Evolutionary conservation across 2,329 filamentous ascomycete species (phyloP).

Genomic region (Pseudogymnoascus sp.): DNA sequence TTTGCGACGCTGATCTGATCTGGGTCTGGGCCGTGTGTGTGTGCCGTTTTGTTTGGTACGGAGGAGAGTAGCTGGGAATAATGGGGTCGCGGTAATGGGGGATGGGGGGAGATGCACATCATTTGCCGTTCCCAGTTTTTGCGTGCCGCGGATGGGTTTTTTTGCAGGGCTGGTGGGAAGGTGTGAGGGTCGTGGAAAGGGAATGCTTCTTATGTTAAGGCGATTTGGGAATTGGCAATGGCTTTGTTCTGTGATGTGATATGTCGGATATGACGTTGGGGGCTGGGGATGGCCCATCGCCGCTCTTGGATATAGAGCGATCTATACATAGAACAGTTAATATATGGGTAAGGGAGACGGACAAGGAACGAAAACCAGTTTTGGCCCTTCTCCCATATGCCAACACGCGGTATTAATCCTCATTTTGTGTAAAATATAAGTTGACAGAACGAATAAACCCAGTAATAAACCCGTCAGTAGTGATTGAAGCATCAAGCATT

Average conservation of each 20-base stretch:
- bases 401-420: neutral
- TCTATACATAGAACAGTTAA: neutral
- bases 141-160: neutral
- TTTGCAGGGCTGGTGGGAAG: neutral
- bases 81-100: neutral
- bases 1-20: conserved; percentile 1
- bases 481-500: conserved; percentile 4
- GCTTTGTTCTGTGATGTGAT: neutral
- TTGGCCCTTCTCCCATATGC: neutral
- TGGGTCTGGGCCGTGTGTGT: neutral
- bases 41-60: neutral
- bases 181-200: neutral
- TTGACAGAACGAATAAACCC: neutral
- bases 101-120: neutral
- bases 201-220: neutral
- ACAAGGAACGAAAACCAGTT: conserved; percentile 1
- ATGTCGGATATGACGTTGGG: neutral
- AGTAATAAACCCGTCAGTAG: neutral
- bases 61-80: neutral
- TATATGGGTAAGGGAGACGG: neutral
- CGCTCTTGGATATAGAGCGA: neutral
- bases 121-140: conserved; percentile 3
- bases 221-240: neutral
- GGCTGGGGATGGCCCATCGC: neutral
- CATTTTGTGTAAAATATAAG: neutral